phyloP scores from a whole-genome alignment of 2,329 filamentous ascomycete species.

The Zalaria obscura region DNA sequence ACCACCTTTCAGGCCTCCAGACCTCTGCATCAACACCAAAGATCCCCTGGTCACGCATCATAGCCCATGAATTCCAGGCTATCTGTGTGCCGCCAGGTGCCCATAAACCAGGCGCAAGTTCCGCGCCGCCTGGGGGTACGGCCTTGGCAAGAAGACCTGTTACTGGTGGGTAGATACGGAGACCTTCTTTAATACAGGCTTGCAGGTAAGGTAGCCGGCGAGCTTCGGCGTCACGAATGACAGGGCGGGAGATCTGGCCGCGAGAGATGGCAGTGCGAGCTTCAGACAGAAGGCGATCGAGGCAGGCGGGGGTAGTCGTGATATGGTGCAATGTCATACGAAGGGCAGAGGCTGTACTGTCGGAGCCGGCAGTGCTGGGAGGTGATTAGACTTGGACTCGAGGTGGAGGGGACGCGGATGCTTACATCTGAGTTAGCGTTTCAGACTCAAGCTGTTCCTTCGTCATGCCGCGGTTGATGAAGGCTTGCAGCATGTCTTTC shows the following conservation, averaged over 20 bases:
- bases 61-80: conserved; percentile 24
- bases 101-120: conserved; percentile 20
- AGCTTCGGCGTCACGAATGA: conserved; percentile 35
- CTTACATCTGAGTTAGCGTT: conserved; percentile 27
- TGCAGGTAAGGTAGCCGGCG: conserved; percentile 28
- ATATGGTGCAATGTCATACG: conserved; percentile 39
- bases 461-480: conserved; percentile 31
- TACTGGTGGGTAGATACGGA: conserved; percentile 31
- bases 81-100: conserved; percentile 22
- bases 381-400: not conserved
- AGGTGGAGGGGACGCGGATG: not conserved
- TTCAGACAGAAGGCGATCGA: conserved; percentile 31
- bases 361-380: conserved; percentile 35
- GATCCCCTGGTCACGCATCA: conserved; percentile 20
- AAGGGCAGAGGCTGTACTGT: conserved; percentile 43
- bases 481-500: conserved; percentile 40
- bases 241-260: conserved; percentile 25
- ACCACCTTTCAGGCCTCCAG: conserved; percentile 24
- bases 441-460: conserved; percentile 29
- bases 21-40: conserved; percentile 23
- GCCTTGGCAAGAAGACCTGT: conserved; percentile 23
- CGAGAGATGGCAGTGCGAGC: conserved; percentile 25
- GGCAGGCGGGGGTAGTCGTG: conserved; percentile 34
- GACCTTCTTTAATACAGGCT: conserved; percentile 32
- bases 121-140: conserved; percentile 18